Evolutionary conservation across 1,284 basidiomycete genomes (phyloP), one percentile per base, ranked within the genome.

Genomic region (Puccinia novopanici): DNA sequence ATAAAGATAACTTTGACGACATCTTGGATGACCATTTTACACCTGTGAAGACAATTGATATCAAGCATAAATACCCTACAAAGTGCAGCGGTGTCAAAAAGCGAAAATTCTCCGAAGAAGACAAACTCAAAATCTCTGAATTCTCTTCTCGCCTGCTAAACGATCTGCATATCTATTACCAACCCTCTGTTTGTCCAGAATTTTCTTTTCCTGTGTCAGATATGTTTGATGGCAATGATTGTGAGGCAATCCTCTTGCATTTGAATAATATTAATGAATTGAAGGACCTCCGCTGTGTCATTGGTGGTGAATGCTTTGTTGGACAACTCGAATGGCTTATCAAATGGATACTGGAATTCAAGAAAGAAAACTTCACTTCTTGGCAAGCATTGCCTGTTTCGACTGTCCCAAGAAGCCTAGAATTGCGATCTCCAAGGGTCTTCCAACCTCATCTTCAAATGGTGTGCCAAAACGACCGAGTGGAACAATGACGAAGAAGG

Each of bases 401-500:
- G 30, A 61, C 9, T 4, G 12, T 24, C 57, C 15, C n/a, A n/a
- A n/a, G n/a, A n/a, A n/a, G n/a, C n/a, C n/a, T n/a, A n/a, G n/a
- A n/a, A n/a, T n/a, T n/a, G n/a, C n/a, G n/a, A n/a, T n/a, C n/a
- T n/a, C n/a, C n/a, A 61, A 27, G 12, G 5, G 57, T 5, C n/a
- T n/a, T 27, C 5, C 19, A 24, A 3, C 19, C 4, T 17, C 9
- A 6, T 52, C n/a, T n/a, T n/a, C 50, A 4, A 4, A 12, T 4
- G 19, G 19, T n/a, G n/a, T n/a, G 50, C 50, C 50, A 15, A 13
- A 8, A 52, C 10, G 10, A 12, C 9, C 17, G 10, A n/a, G n/a
- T n/a, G n/a, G n/a, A n/a, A n/a, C 24, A 4, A 9, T 61, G 34
- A 67, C 40, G n/a, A 67, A 67, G 65, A 67, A 67, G 40, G 45